These are phyloP conservation scores for Dactylorhiza incarnata DNA, from an alignment of 106 monocot genomes.

Conservation along the genomic window DNA sequence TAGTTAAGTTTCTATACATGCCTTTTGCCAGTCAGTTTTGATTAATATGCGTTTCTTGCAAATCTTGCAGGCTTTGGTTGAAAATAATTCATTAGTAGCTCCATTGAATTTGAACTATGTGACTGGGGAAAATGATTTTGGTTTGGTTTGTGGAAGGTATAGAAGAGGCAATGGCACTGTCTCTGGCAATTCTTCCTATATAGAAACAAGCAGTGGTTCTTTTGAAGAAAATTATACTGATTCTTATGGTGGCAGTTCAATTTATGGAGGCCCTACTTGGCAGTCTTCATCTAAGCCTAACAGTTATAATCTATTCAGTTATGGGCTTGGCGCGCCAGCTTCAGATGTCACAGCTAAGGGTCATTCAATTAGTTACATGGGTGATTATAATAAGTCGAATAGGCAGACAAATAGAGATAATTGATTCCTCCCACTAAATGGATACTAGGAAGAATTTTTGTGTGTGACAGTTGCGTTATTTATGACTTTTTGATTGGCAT, in stretches of 20 bases:
- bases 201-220: slow-evolving; percentile 23
- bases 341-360: slow-evolving; percentile 30
- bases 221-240: slow-evolving; percentile 43
- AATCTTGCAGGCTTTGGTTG: too few relatives aligned
- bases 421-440: neutral
- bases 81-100: too few relatives aligned
- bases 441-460: neutral
- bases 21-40: too few relatives aligned
- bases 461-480: too few relatives aligned
- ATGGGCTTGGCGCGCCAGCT: slow-evolving; percentile 40
- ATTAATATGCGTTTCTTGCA: too few relatives aligned
- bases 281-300: slow-evolving; percentile 41
- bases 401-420: slow-evolving; percentile 57
- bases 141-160: too few relatives aligned
- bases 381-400: slow-evolving; percentile 35
- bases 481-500: too few relatives aligned
- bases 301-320: slow-evolving; percentile 48
- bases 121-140: slow-evolving; percentile 25
- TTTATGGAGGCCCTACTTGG: slow-evolving; percentile 60
- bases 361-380: slow-evolving; percentile 34
- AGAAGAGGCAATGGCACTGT: slow-evolving; percentile 27
- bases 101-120: slow-evolving; percentile 30
- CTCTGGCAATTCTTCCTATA: slow-evolving; percentile 23
- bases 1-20: too few relatives aligned
- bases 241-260: slow-evolving; percentile 23